Percentiles rank a stretch among this genome's conserved stretches.
These are phyloP conservation scores for Castanea mollissima DNA, from an alignment of 306 rosid species.

Conservation along the genomic window DNA sequence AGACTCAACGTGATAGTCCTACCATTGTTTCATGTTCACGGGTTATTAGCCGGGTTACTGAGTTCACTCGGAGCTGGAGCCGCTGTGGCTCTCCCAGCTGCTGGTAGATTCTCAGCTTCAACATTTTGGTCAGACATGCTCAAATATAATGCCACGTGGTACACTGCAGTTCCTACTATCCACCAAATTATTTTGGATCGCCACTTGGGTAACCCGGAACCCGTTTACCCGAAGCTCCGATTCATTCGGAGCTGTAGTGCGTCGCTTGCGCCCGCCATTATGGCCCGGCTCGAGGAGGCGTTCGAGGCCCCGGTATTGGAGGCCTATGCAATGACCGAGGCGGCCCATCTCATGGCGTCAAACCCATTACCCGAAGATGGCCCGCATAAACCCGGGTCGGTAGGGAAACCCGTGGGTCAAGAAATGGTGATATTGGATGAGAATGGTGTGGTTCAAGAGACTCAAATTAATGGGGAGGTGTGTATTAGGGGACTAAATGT, in stretches of 20 bases:
- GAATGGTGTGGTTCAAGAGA: slow-evolving; percentile 41
- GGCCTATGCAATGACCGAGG: slow-evolving; percentile 96
- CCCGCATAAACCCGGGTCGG: slow-evolving; percentile 77
- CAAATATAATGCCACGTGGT: slow-evolving; percentile 71
- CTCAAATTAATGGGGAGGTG: slow-evolving; percentile 54
- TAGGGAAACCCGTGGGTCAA: slow-evolving; percentile 78
- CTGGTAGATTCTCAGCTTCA: slow-evolving; percentile 83
- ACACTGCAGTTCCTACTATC: slow-evolving; percentile 92
- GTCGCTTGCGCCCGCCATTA: slow-evolving; percentile 70
- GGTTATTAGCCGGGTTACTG: slow-evolving; percentile 60
- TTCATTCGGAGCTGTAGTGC: slow-evolving; percentile 92
- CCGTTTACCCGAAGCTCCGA: slow-evolving; percentile 66
- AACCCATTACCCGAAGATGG: slow-evolving; percentile 80
- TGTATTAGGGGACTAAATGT: slow-evolving; percentile 80
- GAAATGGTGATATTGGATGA: slow-evolving; percentile 61
- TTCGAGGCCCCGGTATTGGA: slow-evolving; percentile 86
- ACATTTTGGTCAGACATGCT: slow-evolving; percentile 84
- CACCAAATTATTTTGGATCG: slow-evolving; percentile 93
- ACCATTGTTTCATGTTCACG: slow-evolving; percentile 89
- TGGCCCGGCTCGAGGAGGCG: slow-evolving; percentile 58
- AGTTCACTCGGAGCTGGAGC: slow-evolving; percentile 66
- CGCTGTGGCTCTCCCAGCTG: slow-evolving; percentile 58
- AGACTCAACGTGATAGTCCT: slow-evolving; percentile 80
- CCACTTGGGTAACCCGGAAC: slow-evolving; percentile 56
- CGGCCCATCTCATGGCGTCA: slow-evolving; percentile 77